Base-by-base conservation (phyloP, 768 basidiomycete species). In the Mycena indigotica region DNA sequence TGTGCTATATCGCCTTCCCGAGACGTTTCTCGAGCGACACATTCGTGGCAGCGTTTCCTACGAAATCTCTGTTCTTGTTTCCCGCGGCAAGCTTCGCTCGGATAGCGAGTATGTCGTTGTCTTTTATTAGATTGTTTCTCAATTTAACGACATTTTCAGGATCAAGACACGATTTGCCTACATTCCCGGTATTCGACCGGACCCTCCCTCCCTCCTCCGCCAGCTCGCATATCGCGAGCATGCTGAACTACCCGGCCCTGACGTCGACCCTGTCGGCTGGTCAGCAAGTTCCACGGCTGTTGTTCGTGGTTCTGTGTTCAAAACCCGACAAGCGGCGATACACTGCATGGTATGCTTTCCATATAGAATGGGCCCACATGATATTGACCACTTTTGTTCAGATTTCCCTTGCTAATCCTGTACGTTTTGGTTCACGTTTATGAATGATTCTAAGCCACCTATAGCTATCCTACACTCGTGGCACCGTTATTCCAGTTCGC, bases 91-190 rank as follows among this genome's bases (percentile, higher is more conserved):
- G 63, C 75, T 83, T 46, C 73, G 81, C 52, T 60, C 78, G 13
- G 77, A 81, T 60, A 79, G 76, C 67, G 74, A 70, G 80, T 81
- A 56, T 67, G 77, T 72, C 30, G 19, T 39, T 13, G 29, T 24
- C 0, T n/a, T n/a, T n/a, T n/a, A 4, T 54, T 13, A 0, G 17
- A 21, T 32, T 15, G 4, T 12, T 40, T 45, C 17, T 35, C 28
- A 19, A 10, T 28, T 26, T 49, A 10, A 28, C 21, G 13, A 58
- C 35, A 56, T 44, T 28, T 26, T 15, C 39, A 60, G 81, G 58
- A 74, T 84, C 39, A 80, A 75, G 53, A 83, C 82, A 4, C 77
- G 79, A 5, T 82, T 84, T 61, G 81, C 79, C 30, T 84, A 82
- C 17, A 57, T 63, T 28, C 62, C 63, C 21, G 54, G 35, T 45